A percentile compares a stretch with the other conserved stretches of the same genome.
phyloP scores from a whole-genome alignment of 352 stramenopile genomes.

The Pythium chondricola region DNA sequence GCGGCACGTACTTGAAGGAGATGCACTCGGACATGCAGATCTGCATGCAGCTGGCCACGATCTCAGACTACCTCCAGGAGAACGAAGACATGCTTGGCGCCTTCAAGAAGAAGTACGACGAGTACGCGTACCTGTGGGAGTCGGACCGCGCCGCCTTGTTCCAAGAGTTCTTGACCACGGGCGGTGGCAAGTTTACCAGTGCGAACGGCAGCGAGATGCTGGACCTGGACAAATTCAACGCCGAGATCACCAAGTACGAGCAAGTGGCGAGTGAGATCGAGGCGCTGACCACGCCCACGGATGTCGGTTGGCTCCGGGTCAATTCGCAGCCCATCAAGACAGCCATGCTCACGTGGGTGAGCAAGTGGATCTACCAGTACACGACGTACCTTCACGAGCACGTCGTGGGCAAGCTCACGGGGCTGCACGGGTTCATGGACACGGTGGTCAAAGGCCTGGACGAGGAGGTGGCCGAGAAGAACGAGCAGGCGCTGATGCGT shows the following conservation, averaged over 20 bases:
- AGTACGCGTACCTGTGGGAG: constrained; percentile 95
- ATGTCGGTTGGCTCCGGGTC: constrained; percentile 97
- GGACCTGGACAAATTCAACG: constrained; percentile 93
- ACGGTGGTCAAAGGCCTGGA: constrained; percentile 88
- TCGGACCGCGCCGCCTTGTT: constrained; percentile 92
- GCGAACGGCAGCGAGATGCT: constrained; percentile 85
- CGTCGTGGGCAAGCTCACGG: constrained; percentile 84
- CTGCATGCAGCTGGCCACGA: constrained; percentile 90
- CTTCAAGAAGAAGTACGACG: constrained; percentile 95
- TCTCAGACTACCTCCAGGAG: constrained; percentile 90
- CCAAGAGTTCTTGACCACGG: constrained; percentile 85
- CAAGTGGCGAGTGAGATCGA: constrained; percentile 90
- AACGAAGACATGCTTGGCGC: constrained; percentile 90
- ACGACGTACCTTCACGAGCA: constrained; percentile 92
- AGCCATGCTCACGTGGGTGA: constrained; percentile 93
- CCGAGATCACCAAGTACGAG: constrained; percentile 94
- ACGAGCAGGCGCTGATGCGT: constrained; percentile 94
- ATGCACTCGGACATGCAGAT: constrained; percentile 96
- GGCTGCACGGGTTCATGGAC: constrained; percentile 92
- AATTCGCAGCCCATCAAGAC: constrained; percentile 97
- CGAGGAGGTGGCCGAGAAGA: constrained; percentile 87
- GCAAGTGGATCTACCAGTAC: constrained; percentile 96
- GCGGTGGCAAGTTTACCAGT: constrained; percentile 40
- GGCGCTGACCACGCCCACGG: constrained; percentile 81
- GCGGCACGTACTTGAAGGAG: constrained; percentile 96